phyloP scores from a whole-genome alignment of 1,284 basidiomycete genomes.

The Hypsizygus ulmarius region DNA sequence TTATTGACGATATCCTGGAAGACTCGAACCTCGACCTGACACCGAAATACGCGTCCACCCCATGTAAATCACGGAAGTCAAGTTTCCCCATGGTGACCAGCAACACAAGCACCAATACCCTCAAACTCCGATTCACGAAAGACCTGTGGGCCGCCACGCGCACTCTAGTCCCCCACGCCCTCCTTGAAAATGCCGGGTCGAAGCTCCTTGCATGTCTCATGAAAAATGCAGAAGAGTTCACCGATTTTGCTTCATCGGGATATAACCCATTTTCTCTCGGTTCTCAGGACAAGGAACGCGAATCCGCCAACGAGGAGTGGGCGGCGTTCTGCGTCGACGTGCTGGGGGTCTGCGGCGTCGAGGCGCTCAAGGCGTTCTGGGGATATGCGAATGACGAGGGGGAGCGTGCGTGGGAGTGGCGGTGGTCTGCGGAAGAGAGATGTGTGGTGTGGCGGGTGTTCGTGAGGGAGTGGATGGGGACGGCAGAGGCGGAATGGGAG shows the following conservation, averaged over 20 bases:
- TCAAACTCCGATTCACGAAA: constrained; percentile 51
- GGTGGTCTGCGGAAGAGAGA: constrained; percentile 38
- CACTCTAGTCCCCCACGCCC: constrained; percentile 38
- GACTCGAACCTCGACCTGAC: constrained; percentile 46
- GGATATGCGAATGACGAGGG: constrained; percentile 26
- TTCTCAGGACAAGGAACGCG: constrained; percentile 6
- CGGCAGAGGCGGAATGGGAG: constrained; percentile 48
- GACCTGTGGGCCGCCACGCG: constrained; percentile 53
- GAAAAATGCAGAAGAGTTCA: constrained; percentile 45
- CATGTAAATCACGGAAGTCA: constrained; percentile 4
- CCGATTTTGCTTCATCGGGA: constrained; percentile 21
- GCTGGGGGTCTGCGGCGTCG: constrained; percentile 41
- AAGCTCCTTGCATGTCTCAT: constrained; percentile 48
- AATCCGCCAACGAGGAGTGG: constrained; percentile 40
- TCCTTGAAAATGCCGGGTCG: constrained; percentile 43
- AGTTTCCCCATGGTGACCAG: constrained; percentile 11
- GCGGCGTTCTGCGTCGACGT: constrained; percentile 56
- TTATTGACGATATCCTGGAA: constrained; percentile 46
- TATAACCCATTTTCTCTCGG: constrained; percentile 2
- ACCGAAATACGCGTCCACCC: neutral
- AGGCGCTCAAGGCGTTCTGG: constrained; percentile 58
- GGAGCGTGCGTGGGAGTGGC: constrained; percentile 31
- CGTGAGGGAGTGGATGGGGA: constrained; percentile 49
- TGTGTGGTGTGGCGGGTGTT: constrained; percentile 54
- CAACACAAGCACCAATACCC: constrained; percentile 25